phyloP scores from a whole-genome alignment of 495 filamentous ascomycete genomes.

The Alectoria sarmentosa region DNA sequence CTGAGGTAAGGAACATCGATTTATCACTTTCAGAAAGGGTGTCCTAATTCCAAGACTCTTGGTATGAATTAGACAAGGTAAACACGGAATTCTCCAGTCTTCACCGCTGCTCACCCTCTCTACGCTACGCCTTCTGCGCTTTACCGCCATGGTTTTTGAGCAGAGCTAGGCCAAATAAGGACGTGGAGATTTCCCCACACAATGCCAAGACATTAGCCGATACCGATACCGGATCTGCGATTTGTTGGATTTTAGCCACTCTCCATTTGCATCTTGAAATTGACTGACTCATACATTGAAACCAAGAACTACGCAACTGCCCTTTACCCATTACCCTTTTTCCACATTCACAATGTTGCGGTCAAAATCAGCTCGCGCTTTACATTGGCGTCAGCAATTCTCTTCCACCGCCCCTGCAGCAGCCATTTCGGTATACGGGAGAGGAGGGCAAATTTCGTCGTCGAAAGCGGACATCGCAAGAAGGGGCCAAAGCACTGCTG shows the following conservation, averaged over 20 bases:
- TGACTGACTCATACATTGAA: background rate
- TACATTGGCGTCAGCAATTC: slow-evolving; percentile 26
- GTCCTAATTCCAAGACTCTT: too few relatives aligned
- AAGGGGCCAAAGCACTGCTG: slow-evolving; percentile 45
- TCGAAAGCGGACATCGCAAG: slow-evolving; percentile 30
- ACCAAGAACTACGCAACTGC: background rate
- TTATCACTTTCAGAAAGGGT: too few relatives aligned
- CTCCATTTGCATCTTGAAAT: background rate
- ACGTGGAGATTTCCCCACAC: too few relatives aligned
- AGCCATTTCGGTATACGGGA: slow-evolving; percentile 42
- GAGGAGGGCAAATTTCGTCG: slow-evolving; percentile 9
- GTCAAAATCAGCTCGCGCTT: background rate
- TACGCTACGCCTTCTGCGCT: too few relatives aligned
- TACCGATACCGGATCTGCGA: background rate
- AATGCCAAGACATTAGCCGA: too few relatives aligned
- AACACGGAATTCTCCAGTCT: too few relatives aligned
- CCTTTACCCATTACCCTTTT: background rate
- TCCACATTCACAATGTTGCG: slow-evolving; percentile 12
- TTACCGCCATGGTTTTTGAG: too few relatives aligned
- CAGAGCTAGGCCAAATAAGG: too few relatives aligned
- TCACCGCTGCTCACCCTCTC: too few relatives aligned
- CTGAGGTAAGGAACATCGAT: too few relatives aligned
- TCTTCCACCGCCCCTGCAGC: slow-evolving; percentile 38
- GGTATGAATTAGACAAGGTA: too few relatives aligned
- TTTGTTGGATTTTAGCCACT: too few relatives aligned